Conservation (phyloP, 129 eudicot genomes). For the Ambrosia artemisiifolia region DNA sequence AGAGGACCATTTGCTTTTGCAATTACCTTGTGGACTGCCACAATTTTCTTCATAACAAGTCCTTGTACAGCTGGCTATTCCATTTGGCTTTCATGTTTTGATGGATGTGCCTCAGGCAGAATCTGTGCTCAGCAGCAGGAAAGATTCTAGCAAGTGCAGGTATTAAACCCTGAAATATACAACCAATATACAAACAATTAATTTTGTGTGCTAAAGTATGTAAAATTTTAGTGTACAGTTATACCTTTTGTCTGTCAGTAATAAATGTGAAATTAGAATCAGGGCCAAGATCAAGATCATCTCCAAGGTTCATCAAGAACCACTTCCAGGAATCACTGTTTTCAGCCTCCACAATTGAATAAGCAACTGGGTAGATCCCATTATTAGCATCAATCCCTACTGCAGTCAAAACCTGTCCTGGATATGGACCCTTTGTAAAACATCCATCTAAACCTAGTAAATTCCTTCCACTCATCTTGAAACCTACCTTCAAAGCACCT, state of each 20-base stretch:
- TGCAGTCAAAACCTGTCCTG: neutral
- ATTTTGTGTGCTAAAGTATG: too few relatives aligned
- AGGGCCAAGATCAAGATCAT: neutral
- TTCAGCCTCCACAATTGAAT: neutral
- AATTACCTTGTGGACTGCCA: neutral
- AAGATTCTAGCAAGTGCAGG: neutral
- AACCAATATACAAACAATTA: too few relatives aligned
- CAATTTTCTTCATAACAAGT: neutral
- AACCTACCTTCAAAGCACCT: neutral
- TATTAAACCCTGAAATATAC: neutral
- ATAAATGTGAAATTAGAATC: neutral
- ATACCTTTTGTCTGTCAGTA: neutral
- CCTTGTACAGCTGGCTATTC: neutral
- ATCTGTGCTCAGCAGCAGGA: neutral
- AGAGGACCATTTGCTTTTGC: neutral
- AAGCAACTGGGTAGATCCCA: neutral
- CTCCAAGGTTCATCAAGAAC: neutral
- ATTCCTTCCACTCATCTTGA: neutral
- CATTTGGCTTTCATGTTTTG: neutral
- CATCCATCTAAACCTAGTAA: neutral
- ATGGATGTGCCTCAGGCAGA: neutral
- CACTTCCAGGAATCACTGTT: neutral
- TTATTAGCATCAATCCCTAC: neutral
- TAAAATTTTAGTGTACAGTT: too few relatives aligned
- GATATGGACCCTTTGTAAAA: neutral